Evolutionary conservation across 805 yeast species (phyloP).

Genomic region (Metschnikowia peoriensis): DNA sequence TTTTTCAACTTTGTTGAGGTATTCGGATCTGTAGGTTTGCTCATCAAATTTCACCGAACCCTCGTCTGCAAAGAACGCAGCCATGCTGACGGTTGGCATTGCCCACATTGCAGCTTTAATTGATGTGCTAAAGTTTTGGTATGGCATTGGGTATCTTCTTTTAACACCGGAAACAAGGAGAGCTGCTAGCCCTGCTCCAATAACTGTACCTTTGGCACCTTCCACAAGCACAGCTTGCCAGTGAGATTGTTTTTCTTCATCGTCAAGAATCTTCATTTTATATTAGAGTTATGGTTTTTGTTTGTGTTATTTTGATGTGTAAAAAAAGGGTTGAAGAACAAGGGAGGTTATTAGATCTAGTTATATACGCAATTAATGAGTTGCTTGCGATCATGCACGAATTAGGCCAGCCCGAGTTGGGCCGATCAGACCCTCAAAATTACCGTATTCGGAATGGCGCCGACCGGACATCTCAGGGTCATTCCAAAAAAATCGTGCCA

Average conservation of each 20-base stretch:
- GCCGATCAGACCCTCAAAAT: constrained; percentile 1
- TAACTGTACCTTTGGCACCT: constrained; percentile 56
- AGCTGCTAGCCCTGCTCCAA: constrained; percentile 57
- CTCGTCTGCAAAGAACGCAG: constrained; percentile 67
- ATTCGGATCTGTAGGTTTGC: constrained; percentile 52
- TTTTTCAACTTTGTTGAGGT: constrained; percentile 36
- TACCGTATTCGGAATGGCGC: constrained; percentile 1
- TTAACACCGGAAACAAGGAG: constrained; percentile 47
- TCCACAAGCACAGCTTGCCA: constrained; percentile 56
- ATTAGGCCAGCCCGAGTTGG: background rate
- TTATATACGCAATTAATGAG: background rate
- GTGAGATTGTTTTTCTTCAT: constrained; percentile 68
- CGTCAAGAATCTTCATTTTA: constrained; percentile 62
- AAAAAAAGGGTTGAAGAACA: too few relatives aligned
- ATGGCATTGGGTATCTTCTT: constrained; percentile 43
- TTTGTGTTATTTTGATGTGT: background rate
- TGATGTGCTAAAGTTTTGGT: constrained; percentile 33
- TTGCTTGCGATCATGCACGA: background rate
- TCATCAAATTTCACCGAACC: constrained; percentile 68
- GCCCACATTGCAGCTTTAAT: constrained; percentile 64
- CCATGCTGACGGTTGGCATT: constrained; percentile 62
- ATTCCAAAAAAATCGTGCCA: background rate
- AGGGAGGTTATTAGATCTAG: background rate
- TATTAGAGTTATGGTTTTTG: background rate
- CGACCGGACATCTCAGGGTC: background rate